These are phyloP conservation scores for Ophiostoma himal-ulmi DNA, from an alignment of 2,329 filamentous ascomycete genomes.

Conservation along the genomic window DNA sequence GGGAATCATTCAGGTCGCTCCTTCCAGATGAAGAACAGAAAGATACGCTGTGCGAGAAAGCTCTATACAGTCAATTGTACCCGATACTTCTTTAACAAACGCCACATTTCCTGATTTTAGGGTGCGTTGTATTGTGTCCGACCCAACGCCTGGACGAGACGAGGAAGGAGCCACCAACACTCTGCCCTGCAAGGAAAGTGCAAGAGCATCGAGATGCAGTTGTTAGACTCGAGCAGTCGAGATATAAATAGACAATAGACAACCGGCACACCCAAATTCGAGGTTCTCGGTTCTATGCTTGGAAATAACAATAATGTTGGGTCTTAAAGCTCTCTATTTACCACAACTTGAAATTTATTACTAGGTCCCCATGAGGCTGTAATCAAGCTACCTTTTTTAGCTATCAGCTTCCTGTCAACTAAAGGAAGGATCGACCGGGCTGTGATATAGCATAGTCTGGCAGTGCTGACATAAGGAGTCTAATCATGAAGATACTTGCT, in stretches of 20 bases:
- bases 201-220: neutral
- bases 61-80: neutral
- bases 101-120: conserved; percentile 19
- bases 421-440: neutral
- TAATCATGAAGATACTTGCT: neutral
- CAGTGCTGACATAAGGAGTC: neutral
- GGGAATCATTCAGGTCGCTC: too few species aligned
- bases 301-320: too few species aligned
- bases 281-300: too few species aligned
- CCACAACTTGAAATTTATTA: too few species aligned
- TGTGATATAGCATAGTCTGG: neutral
- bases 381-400: neutral
- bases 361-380: neutral
- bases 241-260: neutral
- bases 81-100: conserved; percentile 12
- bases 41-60: neutral
- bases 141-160: conserved; percentile 9
- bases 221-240: neutral
- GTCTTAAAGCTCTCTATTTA: too few species aligned
- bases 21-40: neutral
- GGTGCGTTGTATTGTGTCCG: neutral
- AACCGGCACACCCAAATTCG: neutral
- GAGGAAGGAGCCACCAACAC: conserved; percentile 4
- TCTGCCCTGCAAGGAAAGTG: neutral
- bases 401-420: neutral